These are phyloP conservation scores for Oryza rufipogon DNA, from an alignment of 176 grass and related monocot genomes.

Conservation along the genomic window DNA sequence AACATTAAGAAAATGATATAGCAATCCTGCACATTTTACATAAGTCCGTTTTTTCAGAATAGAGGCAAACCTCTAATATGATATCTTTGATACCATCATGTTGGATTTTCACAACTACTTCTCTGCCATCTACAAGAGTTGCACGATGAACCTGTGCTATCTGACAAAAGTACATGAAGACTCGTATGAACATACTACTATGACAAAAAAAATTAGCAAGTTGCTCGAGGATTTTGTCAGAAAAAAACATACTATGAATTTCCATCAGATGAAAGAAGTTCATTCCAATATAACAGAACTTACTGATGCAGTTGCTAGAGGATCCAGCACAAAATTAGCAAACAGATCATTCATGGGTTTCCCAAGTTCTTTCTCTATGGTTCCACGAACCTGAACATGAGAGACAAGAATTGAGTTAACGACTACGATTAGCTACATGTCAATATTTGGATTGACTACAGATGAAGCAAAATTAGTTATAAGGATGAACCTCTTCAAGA, in stretches of 20 bases:
- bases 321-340: conserved; percentile 73
- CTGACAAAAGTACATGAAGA: conserved; percentile 54
- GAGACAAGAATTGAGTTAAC: conserved; percentile 8
- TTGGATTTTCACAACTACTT: conserved; percentile 98
- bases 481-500: conserved; percentile 72
- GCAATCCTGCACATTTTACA: conserved; percentile 2
- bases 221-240: no score
- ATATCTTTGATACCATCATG: conserved; percentile 92
- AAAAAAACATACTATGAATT: conserved; percentile 31
- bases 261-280: conserved; percentile 29
- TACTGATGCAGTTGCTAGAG: conserved; percentile 99
- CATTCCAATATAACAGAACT: conserved; percentile 39
- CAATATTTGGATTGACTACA: neutral
- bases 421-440: conserved; percentile 6
- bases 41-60: neutral
- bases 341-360: conserved; percentile 77
- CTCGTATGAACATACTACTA: conserved; percentile 12
- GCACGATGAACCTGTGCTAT: conserved; percentile 98
- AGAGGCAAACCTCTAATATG: conserved; percentile 88
- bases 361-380: conserved; percentile 88
- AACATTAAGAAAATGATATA: conserved; percentile 37
- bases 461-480: neutral
- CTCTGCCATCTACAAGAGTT: conserved; percentile 77
- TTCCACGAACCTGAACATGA: conserved; percentile 69
- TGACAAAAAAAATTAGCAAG: no score